phyloP scores from a whole-genome alignment of 805 yeast genomes.

The Diddensiella transvaalensis region DNA sequence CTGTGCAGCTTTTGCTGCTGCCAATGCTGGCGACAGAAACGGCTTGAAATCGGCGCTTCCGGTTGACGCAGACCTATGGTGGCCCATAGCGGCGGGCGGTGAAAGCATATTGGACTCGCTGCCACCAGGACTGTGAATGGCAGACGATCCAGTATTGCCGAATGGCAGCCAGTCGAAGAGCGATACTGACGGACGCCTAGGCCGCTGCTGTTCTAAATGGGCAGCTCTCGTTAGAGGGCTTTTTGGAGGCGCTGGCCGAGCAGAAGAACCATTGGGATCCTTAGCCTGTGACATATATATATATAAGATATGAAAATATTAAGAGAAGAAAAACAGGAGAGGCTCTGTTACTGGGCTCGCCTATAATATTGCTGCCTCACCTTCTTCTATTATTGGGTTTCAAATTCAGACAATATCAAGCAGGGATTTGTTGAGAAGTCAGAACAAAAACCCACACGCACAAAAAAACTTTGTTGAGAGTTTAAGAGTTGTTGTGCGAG shows the following conservation, averaged over 20 bases:
- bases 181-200: not conserved
- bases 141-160: not conserved
- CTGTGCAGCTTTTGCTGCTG: not conserved
- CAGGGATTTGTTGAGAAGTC: too few relatives aligned
- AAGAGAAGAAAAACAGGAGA: too few relatives aligned
- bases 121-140: not conserved
- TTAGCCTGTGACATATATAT: too few relatives aligned
- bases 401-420: too few relatives aligned
- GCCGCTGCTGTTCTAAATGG: not conserved
- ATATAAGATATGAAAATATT: too few relatives aligned
- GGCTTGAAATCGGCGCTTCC: not conserved
- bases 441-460: too few relatives aligned
- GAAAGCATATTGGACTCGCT: not conserved
- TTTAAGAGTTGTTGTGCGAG: too few relatives aligned
- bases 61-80: constrained; percentile 1
- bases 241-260: not conserved
- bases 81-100: not conserved
- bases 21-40: constrained; percentile 2
- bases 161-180: not conserved
- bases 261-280: too few relatives aligned
- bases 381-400: too few relatives aligned
- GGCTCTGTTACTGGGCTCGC: too few relatives aligned
- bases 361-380: too few relatives aligned
- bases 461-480: too few relatives aligned
- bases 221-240: not conserved